Evolutionary conservation across 352 stramenopile species (phyloP).

Genomic region (Phytopythium boreale): DNA sequence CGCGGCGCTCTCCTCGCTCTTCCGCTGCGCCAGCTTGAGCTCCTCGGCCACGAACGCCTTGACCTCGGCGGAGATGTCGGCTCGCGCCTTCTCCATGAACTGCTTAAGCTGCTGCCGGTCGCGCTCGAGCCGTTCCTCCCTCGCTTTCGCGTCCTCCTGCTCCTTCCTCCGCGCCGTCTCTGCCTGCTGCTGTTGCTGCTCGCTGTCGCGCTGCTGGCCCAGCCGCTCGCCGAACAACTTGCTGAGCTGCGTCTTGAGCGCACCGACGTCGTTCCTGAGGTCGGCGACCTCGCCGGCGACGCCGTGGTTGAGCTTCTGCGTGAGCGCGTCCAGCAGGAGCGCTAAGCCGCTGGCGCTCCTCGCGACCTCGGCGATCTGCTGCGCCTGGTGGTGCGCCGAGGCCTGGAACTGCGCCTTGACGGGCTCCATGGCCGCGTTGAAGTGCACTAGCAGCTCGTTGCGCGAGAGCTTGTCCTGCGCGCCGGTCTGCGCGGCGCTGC

Average conservation of each 20-base stretch:
- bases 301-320: constrained; percentile 60
- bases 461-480: constrained; percentile 76
- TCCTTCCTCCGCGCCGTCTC: neutral
- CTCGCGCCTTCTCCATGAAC: constrained; percentile 7
- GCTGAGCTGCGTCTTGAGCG: constrained; percentile 49
- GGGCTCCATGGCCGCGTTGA: constrained; percentile 76
- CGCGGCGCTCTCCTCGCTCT: constrained; percentile 5
- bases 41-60: constrained; percentile 9
- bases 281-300: constrained; percentile 49
- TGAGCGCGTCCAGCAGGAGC: constrained; percentile 55
- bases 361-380: constrained; percentile 70
- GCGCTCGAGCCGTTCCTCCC: neutral
- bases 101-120: constrained; percentile 15
- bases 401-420: constrained; percentile 78
- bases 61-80: neutral
- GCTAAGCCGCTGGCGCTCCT: constrained; percentile 52
- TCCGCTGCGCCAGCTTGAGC: constrained; percentile 17
- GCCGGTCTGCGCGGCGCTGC: constrained; percentile 53
- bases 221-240: constrained; percentile 14
- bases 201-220: neutral
- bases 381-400: constrained; percentile 66
- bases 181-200: constrained; percentile 5
- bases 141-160: constrained; percentile 10
- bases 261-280: constrained; percentile 48
- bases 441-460: constrained; percentile 72